Evolutionary conservation across 116 monocot species (phyloP), one percentile per base, ranked within the genome.

Genomic region (Phalaenopsis hybrid): DNA sequence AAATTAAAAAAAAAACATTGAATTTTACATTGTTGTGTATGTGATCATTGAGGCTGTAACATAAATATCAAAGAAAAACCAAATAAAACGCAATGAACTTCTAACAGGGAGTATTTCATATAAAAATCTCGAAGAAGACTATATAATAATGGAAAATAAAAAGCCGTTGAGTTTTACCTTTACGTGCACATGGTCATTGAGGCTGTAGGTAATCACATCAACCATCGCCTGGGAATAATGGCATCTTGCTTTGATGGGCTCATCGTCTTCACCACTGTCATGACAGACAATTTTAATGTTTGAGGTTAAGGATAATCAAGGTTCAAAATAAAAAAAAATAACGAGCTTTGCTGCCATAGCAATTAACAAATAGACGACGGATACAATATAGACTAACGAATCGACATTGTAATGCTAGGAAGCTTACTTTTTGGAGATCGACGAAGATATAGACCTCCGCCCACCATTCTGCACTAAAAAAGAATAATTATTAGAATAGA

Each of bases 191-290:
- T 82, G 52, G 48, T 82, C 76, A 77, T 77, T 63, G 31, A 82
- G 82, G 65, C 48, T 76, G 44, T 82, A 82, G 33, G 76, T 34
- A 65, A 31, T 21, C 44, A 50, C 50, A 52, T 82, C 82, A n/a
- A 82, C 63, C 77, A 31, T 77, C 7, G 82, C 82, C 73, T 77
- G 76, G 15, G 44, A 17, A 77, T 77, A 82, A 65, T 82, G 82
- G 18, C 76, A 48, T 44, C 25, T 77, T 21, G 82, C 82, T 82
- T 77, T 76, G 58, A 77, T 10, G 17, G 57, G 33, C 21, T 44
- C 75, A 17, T 58, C 76, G 43, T 77, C 77, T 23, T 77, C 77
- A 25, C 82, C 50, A 77, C 77, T 69, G 44, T 12, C 6, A 74
- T 43, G 13, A 43, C 31, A 50, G 13, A 44, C 11, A 74, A 15